These are phyloP conservation scores for Avena sativa DNA, from an alignment of 176 grass and related monocot genomes.

Conservation along the genomic window DNA sequence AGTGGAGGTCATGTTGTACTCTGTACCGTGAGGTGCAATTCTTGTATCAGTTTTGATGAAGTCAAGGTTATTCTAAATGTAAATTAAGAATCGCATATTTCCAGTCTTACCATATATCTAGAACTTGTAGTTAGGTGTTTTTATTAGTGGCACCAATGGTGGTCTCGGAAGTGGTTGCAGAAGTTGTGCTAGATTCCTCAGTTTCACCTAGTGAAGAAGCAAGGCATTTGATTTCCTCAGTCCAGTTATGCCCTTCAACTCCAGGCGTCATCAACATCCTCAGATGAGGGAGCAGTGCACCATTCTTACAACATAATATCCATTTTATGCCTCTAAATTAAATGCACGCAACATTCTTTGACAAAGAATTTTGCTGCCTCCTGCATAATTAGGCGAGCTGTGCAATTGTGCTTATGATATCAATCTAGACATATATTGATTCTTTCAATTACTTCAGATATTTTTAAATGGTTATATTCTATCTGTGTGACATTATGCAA, in stretches of 20 bases:
- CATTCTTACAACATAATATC: no score
- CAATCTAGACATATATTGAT: no score
- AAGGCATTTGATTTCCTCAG: constrained; percentile 13
- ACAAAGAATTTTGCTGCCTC: no score
- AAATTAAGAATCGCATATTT: neutral
- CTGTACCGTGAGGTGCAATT: neutral
- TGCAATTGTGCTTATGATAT: no score
- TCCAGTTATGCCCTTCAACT: constrained; percentile 59
- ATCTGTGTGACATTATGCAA: no score
- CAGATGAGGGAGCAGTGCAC: constrained; percentile 76
- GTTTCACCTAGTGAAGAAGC: no score
- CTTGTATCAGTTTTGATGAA: neutral
- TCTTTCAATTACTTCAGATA: no score
- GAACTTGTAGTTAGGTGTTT: neutral
- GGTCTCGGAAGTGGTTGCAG: neutral
- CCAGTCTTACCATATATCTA: neutral
- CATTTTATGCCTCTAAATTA: no score
- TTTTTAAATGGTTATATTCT: no score
- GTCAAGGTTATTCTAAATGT: neutral
- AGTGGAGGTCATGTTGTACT: constrained; percentile 9
- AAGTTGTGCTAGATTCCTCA: neutral
- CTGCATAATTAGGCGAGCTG: no score
- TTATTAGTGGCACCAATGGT: neutral
- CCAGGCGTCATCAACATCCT: constrained; percentile 79
- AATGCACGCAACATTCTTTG: no score